Base-by-base conservation (phyloP, 2,329 filamentous ascomycete genomes). In the Epichloe gansuensis region DNA sequence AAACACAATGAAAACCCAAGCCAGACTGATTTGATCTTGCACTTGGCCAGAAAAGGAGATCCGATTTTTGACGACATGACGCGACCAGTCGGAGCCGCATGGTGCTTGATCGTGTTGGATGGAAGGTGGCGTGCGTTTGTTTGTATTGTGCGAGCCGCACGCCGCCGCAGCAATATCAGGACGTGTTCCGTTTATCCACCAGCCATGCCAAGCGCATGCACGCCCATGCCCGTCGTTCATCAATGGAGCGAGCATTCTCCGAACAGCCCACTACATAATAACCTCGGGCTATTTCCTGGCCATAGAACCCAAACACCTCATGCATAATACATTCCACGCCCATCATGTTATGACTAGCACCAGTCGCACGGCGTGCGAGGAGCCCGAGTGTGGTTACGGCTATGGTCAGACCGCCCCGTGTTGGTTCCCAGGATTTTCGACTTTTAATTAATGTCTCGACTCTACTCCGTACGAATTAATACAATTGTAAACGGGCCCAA, bases 41-140 rank as follows among this genome's bases (percentile, higher is more conserved):
- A 49, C 37, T n/a, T 43, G 47, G 28, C 48, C 37, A 42, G 21
- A 44, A 43, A 28, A 47, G 49, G 41, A 38, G 45, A 51, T 48
- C 45, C 52, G 45, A 48, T 51, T 51, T 51, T 51, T 49, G 52
- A 48, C 39, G 41, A 23, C 34, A 21, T 38, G 44, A 48, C 28
- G 48, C 43, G 45, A 48, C 42, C 9, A 44, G 48, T 50, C 25
- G 52, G 46, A 21, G 51, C 45, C 38, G 39, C 41, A 42, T 31
- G 46, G 41, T 28, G 44, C 46, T 25, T 13, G 45, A 35, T 15
- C 34, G n/a, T 34, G 47, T 28, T 11, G 31, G 31, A 31, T 31
- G 31, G 31, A 11, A 8, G 46, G 13, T 41, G 47, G 34, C 7
- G 4, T 35, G 23, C 47, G 17, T 11, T 12, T 21, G 17, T 21